phyloP scores from a whole-genome alignment of 1,284 basidiomycete species.

The Apiotrichum siamense region DNA sequence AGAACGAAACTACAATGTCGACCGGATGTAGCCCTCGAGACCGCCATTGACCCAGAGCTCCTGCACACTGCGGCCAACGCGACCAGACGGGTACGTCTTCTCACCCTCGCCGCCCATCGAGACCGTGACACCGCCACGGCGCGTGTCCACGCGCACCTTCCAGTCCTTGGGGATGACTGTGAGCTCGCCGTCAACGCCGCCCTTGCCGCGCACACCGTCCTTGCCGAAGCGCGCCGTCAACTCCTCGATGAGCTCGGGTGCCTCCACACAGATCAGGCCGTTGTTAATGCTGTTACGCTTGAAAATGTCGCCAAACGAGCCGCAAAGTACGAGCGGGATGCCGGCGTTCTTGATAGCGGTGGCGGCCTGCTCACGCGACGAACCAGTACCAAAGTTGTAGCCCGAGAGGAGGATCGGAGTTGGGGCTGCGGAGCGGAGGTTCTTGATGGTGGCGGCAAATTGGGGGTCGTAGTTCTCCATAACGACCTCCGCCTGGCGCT shows the following conservation, averaged over 20 bases:
- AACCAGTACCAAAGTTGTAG: conserved; percentile 98
- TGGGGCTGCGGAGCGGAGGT: conserved; percentile 49
- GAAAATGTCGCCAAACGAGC: conserved; percentile 98
- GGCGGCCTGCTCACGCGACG: conserved; percentile 96
- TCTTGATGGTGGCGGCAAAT: conserved; percentile 70
- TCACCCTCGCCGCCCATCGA: conserved; percentile 47
- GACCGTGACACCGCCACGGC: conserved; percentile 61
- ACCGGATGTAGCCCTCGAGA: conserved; percentile 52
- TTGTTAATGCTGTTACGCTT: conserved; percentile 99
- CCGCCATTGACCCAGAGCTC: conserved; percentile 61
- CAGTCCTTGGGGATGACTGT: conserved; percentile 66
- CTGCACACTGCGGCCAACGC: conserved; percentile 84
- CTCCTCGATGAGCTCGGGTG: conserved; percentile 78
- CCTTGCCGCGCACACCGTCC: conserved; percentile 66
- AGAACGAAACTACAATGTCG: conserved; percentile 43
- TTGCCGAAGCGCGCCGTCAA: conserved; percentile 69
- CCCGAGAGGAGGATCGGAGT: conserved; percentile 76
- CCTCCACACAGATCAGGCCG: conserved; percentile 90
- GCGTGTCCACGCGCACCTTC: conserved; percentile 62
- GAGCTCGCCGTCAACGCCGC: conserved; percentile 68
- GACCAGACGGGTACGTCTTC: conserved; percentile 62
- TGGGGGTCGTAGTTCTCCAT: conserved; percentile 92
- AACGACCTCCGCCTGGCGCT: conserved; percentile 90
- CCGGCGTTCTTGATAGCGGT: conserved; percentile 94
- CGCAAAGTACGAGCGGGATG: conserved; percentile 86